Conservation (phyloP, 208 protist genomes). For the Trypanosoma mega region DNA sequence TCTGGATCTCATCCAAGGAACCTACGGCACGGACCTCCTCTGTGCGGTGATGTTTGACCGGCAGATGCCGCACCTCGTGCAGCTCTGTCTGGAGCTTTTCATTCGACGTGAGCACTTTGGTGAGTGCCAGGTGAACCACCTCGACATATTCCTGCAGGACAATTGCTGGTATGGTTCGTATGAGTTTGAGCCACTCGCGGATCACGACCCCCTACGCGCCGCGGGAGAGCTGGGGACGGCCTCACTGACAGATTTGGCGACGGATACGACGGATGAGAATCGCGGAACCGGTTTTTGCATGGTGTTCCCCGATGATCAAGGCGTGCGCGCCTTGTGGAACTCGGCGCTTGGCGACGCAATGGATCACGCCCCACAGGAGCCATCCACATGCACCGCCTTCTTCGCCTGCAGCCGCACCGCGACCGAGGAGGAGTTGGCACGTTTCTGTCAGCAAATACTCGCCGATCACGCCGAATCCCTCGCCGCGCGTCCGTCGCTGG, state of each 20-base stretch:
- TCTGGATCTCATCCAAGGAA: conserved; percentile 45
- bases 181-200: conserved; percentile 51
- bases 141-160: conserved; percentile 60
- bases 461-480: conserved; percentile 40
- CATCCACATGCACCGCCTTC: conserved; percentile 57
- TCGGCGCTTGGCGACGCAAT: conserved; percentile 39
- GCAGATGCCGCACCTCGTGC: conserved; percentile 61
- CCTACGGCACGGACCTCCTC: conserved; percentile 67
- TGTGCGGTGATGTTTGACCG: conserved; percentile 84
- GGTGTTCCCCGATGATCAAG: conserved; percentile 61
- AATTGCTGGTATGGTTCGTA: conserved; percentile 65
- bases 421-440: conserved; percentile 40
- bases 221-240: conserved; percentile 23
- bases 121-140: conserved; percentile 45
- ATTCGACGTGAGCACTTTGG: conserved; percentile 84
- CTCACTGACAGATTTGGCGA: conserved; percentile 15
- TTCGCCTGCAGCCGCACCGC: conserved; percentile 49
- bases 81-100: conserved; percentile 71
- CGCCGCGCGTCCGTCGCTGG: conserved; percentile 27
- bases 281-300: conserved; percentile 44
- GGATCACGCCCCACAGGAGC: conserved; percentile 26
- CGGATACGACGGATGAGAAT: neutral
- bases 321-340: conserved; percentile 32
- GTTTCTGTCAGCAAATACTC: conserved; percentile 47
- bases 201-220: conserved; percentile 27